Conservation (phyloP, 2,329 filamentous ascomycete genomes). For the Lachnellula arida region DNA sequence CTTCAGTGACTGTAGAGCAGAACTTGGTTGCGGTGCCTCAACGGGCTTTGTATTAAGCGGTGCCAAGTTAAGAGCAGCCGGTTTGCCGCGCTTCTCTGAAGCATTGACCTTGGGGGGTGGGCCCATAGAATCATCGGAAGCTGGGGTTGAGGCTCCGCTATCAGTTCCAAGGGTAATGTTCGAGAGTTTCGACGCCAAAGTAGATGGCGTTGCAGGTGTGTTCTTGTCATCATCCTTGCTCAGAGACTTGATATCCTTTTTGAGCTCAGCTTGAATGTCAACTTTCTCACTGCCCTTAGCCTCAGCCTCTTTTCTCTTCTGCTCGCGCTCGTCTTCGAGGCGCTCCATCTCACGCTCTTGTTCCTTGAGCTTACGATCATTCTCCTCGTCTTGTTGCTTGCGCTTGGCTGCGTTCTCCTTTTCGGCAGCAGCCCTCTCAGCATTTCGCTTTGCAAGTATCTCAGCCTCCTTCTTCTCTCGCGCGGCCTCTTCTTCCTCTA, state of each 20-base stretch:
- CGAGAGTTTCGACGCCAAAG: conserved; percentile 43
- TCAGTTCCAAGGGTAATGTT: conserved; percentile 45
- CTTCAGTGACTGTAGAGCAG: conserved; percentile 88
- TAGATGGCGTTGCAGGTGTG: conserved; percentile 27
- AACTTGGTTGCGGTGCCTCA: conserved; percentile 88
- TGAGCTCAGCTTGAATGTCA: conserved; percentile 1
- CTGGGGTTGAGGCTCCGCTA: conserved; percentile 37
- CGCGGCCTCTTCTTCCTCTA: conserved; percentile 38
- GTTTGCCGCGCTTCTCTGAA: conserved; percentile 67
- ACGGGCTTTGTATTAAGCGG: conserved; percentile 76
- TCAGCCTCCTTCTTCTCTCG: conserved; percentile 35
- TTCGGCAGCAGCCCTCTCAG: conserved; percentile 35
- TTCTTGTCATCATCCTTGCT: conserved; percentile 22
- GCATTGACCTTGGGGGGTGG: conserved; percentile 49
- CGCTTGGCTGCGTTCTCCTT: conserved; percentile 43
- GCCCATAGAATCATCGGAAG: conserved; percentile 41
- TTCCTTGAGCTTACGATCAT: conserved; percentile 63
- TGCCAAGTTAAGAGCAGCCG: conserved; percentile 81
- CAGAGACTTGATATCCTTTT: conserved; percentile 8
- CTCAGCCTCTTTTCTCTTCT: conserved; percentile 47
- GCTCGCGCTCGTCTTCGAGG: conserved; percentile 66
- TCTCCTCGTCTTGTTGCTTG: conserved; percentile 48
- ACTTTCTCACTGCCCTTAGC: conserved; percentile 5
- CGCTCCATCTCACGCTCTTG: conserved; percentile 69
- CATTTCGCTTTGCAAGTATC: conserved; percentile 26